Percentiles rank a stretch among this genome's conserved stretches.
Conservation (phyloP, 495 filamentous ascomycete genomes). For the Tuber microsphaerosporum region DNA sequence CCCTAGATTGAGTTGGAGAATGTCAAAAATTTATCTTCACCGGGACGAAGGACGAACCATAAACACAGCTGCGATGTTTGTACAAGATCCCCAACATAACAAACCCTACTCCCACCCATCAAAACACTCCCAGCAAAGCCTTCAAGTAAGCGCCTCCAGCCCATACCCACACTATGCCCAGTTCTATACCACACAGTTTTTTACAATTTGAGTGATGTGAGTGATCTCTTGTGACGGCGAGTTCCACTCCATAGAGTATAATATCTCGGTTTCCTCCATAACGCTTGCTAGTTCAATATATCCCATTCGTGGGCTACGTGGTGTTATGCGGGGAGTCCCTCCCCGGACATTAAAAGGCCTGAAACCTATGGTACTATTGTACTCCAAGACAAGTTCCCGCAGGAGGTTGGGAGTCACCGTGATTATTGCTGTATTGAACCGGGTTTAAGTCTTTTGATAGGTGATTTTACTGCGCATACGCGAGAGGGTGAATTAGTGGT, state of each 20-base stretch:
- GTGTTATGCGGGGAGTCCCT: neutral
- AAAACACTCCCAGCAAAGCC: neutral
- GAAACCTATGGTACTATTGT: neutral
- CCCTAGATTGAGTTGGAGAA: neutral
- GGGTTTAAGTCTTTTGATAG: neutral
- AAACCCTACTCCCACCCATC: neutral
- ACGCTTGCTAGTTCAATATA: neutral
- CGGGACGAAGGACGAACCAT: neutral
- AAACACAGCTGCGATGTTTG: neutral
- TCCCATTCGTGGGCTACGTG: too few species aligned
- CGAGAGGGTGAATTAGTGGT: neutral
- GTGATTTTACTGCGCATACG: too few species aligned
- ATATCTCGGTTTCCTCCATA: neutral
- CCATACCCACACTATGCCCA: neutral
- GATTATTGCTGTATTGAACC: neutral
- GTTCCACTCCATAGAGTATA: neutral
- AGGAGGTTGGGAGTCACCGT: neutral
- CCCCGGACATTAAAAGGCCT: neutral
- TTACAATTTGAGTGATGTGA: neutral
- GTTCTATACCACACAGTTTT: neutral
- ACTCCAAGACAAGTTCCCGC: neutral
- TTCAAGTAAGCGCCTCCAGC: neutral
- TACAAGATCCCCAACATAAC: neutral
- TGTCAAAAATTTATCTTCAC: neutral
- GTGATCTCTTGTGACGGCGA: neutral